Evolutionary conservation across 2,329 filamentous ascomycete genomes (phyloP).

Genomic region (Apiospora marii): DNA sequence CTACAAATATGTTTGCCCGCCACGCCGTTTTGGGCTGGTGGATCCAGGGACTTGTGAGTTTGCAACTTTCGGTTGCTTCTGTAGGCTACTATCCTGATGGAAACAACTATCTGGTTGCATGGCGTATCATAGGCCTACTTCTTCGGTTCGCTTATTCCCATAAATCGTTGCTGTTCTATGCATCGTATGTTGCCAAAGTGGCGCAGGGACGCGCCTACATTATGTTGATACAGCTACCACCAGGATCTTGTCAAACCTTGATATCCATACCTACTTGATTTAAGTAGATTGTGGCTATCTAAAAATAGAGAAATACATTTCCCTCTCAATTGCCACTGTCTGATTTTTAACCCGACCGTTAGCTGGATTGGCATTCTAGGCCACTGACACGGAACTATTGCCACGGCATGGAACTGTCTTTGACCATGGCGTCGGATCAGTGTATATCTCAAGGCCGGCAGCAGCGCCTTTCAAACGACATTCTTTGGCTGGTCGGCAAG

Average conservation of each 20-base stretch:
- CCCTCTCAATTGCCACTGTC: no score
- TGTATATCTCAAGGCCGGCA: neutral
- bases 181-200: no score
- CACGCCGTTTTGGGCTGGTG: neutral
- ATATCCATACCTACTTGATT: neutral
- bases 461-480: neutral
- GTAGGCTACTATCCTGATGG: no score
- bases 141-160: no score
- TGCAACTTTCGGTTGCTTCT: no score
- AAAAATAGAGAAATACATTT: neutral
- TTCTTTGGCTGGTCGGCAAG: neutral
- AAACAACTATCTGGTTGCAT: no score
- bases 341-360: neutral
- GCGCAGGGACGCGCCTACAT: no score
- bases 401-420: neutral
- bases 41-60: neutral
- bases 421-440: neutral
- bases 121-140: no score
- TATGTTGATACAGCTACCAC: neutral
- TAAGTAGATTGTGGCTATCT: neutral
- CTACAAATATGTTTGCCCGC: neutral
- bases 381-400: neutral
- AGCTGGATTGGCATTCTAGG: neutral
- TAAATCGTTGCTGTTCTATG: no score
- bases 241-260: neutral